A percentile compares a stretch with the other conserved stretches of the same genome.
Evolutionary conservation across 2,329 filamentous ascomycete genomes (phyloP).

Genomic region (Metarhizium album): DNA sequence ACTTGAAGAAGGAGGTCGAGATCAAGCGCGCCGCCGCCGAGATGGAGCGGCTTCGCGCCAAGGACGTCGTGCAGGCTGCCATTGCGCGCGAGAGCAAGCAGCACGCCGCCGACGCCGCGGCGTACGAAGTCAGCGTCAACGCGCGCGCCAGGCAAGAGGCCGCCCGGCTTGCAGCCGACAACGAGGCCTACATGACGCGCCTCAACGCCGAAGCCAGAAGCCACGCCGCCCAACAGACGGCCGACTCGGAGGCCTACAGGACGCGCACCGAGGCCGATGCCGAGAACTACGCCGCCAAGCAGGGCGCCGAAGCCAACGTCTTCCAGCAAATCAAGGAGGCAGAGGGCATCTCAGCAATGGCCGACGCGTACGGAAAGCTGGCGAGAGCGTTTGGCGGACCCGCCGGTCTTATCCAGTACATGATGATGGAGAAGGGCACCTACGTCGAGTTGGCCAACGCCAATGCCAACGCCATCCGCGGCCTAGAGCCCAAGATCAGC

Average conservation of each 20-base stretch:
- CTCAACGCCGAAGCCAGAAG: conserved; percentile 31
- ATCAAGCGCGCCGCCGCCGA: conserved; percentile 68
- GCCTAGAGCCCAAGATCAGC: conserved; percentile 79
- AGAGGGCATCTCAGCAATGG: conserved; percentile 66
- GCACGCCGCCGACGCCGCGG: conserved; percentile 54
- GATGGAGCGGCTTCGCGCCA: conserved; percentile 67
- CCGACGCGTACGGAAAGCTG: conserved; percentile 66
- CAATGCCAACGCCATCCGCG: conserved; percentile 64
- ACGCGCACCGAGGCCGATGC: conserved; percentile 36
- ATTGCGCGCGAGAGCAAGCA: conserved; percentile 58
- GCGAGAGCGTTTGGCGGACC: conserved; percentile 66
- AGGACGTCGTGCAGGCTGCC: conserved; percentile 66
- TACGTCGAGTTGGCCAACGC: conserved; percentile 69
- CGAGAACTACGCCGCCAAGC: conserved; percentile 24
- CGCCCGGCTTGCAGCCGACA: conserved; percentile 41
- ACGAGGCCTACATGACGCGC: conserved; percentile 37
- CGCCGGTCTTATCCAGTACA: conserved; percentile 66
- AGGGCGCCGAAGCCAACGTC: conserved; percentile 49
- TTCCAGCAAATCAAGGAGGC: conserved; percentile 60
- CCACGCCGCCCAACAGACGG: conserved; percentile 24
- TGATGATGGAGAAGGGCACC: conserved; percentile 78
- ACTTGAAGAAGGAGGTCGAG: conserved; percentile 70
- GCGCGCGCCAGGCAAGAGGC: conserved; percentile 45
- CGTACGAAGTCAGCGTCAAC: conserved; percentile 55
- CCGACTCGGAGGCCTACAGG: conserved; percentile 38